phyloP scores from a whole-genome alignment of 495 filamentous ascomycete species.

The Annulohypoxylon stygium region DNA sequence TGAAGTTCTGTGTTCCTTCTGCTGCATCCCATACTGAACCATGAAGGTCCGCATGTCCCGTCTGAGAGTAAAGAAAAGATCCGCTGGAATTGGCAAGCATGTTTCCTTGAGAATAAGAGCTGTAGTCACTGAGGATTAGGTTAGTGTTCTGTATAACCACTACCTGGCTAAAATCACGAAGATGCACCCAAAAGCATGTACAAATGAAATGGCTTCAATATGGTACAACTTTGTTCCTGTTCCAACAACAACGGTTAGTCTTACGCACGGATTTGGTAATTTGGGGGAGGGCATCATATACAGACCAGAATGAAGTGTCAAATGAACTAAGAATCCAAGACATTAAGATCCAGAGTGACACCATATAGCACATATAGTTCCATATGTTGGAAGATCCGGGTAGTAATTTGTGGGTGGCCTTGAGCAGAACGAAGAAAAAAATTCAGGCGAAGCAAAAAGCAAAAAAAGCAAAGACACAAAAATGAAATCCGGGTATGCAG shows the following conservation, averaged over 20 bases:
- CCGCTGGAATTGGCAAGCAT: constrained; percentile 62
- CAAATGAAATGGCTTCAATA: constrained; percentile 52
- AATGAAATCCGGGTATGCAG: constrained; percentile 40
- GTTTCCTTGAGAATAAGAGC: constrained; percentile 60
- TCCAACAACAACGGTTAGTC: constrained; percentile 44
- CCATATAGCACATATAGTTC: constrained; percentile 30
- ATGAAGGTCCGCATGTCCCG: constrained; percentile 64
- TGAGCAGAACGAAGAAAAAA: constrained; percentile 9
- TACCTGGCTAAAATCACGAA: constrained; percentile 52
- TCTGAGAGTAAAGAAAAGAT: constrained; percentile 67
- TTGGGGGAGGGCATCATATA: constrained; percentile 47
- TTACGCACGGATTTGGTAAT: constrained; percentile 34
- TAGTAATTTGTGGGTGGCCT: constrained; percentile 19
- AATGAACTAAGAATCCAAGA: constrained; percentile 31
- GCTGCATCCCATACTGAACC: constrained; percentile 65
- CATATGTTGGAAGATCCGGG: constrained; percentile 31
- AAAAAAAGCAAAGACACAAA: constrained; percentile 15
- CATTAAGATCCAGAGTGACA: constrained; percentile 26
- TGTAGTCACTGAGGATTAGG: constrained; percentile 64
- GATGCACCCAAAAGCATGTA: constrained; percentile 47
- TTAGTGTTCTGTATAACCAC: constrained; percentile 65
- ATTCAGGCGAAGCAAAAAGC: constrained; percentile 6
- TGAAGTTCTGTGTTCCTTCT: constrained; percentile 68
- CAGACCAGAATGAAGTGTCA: constrained; percentile 55
- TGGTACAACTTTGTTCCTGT: constrained; percentile 66